Base-by-base conservation (phyloP, 805 yeast species). In the Wickerhamomyces strasburgensis region DNA sequence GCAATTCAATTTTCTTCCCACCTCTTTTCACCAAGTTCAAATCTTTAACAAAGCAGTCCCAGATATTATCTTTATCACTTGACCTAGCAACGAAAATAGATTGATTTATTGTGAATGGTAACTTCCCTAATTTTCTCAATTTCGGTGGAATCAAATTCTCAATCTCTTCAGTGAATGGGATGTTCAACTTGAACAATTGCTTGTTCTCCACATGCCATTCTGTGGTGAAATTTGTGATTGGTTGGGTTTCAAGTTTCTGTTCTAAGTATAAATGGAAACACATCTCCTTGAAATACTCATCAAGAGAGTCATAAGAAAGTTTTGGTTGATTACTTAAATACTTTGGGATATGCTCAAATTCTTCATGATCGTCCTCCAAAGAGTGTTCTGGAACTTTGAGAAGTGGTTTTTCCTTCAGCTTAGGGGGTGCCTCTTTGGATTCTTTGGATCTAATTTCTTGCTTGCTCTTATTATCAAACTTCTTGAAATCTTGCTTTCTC, bases 201-300 rank as follows among this genome's bases (percentile, higher is more conserved):
- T 62, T 55, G 31, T 61, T 61, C 38, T 65, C 65, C 40, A 63
- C 65, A 35, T 68, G 74, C 80, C 81, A 78, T 38, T 71, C 72
- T 30, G 79, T 61, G 7, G 65, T 58, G 45, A 77, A 68, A 35
- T 73, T 72, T 0, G 68, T 61, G 27, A 69, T 57, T 34, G 74
- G 68, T 7, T 67, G 65, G 14, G 65, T 62, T 19, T 68, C 72
- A 18, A 66, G 58, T 36, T 72, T 68, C 47, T 81, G 84, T 52
- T 82, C 89, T 29, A 78, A 61, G 41, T 76, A 79, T 38, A 81
- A 54, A 36, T 78, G 78, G 56, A 72, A 72, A 37, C 82, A 70
- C 64, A 78, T 72, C 44, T 76, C 79, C 43, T 70, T 61, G 51
- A 71, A 73, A 50, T 82, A 81, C 14, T 68, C 67, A 8, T 64